Conservation (phyloP, 2,329 filamentous ascomycete species). For the Aotearoamyces nothofagi region DNA sequence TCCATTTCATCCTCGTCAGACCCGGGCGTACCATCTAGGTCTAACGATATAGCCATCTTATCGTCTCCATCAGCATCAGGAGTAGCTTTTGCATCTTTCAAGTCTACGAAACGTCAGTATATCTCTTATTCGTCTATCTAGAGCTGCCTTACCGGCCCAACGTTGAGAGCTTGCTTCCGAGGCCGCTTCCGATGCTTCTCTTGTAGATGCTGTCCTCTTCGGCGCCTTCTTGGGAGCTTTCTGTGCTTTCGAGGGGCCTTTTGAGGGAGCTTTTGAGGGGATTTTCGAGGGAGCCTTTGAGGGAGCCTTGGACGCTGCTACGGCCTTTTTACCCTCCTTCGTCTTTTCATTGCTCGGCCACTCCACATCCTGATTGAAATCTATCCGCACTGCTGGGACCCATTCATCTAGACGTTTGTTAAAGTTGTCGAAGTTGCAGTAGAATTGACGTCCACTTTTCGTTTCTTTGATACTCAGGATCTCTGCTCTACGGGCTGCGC, state of each 20-base stretch:
- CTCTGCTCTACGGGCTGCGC: conserved; percentile 78
- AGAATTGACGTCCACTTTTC: conserved; percentile 78
- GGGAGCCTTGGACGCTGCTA: conserved; percentile 32
- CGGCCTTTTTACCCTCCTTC: conserved; percentile 62
- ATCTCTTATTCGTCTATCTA: no score
- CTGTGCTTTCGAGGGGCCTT: conserved; percentile 8
- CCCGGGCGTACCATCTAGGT: conserved; percentile 17
- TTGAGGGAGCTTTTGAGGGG: conserved; percentile 21
- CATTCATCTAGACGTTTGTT: conserved; percentile 82
- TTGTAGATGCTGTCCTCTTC: conserved; percentile 18
- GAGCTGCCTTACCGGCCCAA: conserved; percentile 9
- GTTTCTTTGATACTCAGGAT: conserved; percentile 89
- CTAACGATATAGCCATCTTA: conserved; percentile 12
- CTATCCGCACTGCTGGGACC: conserved; percentile 69
- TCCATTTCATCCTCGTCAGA: conserved; percentile 28
- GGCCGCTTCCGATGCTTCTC: conserved; percentile 16
- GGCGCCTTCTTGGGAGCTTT: conserved; percentile 30
- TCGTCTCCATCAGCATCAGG: conserved; percentile 15
- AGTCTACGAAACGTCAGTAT: no score
- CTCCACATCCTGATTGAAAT: conserved; percentile 82
- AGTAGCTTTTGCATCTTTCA: conserved; percentile 15
- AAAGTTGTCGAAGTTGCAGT: conserved; percentile 97
- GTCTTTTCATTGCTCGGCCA: conserved; percentile 76
- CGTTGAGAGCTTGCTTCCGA: conserved; percentile 17
- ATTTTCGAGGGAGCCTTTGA: conserved; percentile 24